Percentiles rank a stretch among this genome's conserved stretches.
Conservation (phyloP, 2,329 filamentous ascomycete species). For the Escovopsis sp. region DNA sequence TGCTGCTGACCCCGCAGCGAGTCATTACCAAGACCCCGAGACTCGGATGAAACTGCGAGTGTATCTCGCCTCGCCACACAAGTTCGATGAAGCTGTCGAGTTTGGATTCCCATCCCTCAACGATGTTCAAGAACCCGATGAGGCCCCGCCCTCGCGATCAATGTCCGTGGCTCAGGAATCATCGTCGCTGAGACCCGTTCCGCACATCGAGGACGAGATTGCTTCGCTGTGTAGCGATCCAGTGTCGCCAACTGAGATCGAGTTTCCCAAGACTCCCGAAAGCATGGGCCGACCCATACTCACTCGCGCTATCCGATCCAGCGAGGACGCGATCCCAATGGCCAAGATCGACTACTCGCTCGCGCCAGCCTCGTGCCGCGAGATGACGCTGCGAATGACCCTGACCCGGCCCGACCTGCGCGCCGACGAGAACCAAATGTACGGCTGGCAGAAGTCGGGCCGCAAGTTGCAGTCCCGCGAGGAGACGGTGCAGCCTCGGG, state of each 20-base stretch:
- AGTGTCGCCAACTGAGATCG: conserved; percentile 39
- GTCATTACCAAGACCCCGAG: conserved; percentile 83
- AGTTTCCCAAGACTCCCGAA: conserved; percentile 44
- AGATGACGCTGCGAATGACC: conserved; percentile 96
- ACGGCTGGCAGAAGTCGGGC: conserved; percentile 44
- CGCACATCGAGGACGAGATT: conserved; percentile 44
- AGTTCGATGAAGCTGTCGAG: conserved; percentile 89
- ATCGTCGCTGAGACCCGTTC: conserved; percentile 37
- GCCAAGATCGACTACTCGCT: conserved; percentile 30
- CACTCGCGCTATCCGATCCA: conserved; percentile 13
- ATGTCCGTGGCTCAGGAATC: conserved; percentile 11
- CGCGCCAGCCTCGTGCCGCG: conserved; percentile 45
- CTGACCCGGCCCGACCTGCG: conserved; percentile 79
- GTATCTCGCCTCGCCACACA: conserved; percentile 78
- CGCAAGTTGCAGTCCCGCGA: conserved; percentile 28
- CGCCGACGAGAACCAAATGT: conserved; percentile 55
- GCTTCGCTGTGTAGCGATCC: conserved; percentile 42
- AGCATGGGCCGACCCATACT: conserved; percentile 26
- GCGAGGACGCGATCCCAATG: conserved; percentile 10
- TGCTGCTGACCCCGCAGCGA: conserved; percentile 52
- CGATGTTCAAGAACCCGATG: conserved; percentile 20
- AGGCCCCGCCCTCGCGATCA: conserved; percentile 9
- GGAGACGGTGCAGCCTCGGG: conserved; percentile 16
- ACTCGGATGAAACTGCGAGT: conserved; percentile 73
- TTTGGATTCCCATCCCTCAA: conserved; percentile 72